Evolutionary conservation across 2,329 filamentous ascomycete species (phyloP), one percentile per base, ranked within the genome.

Genomic region (Xylaria multiplex): DNA sequence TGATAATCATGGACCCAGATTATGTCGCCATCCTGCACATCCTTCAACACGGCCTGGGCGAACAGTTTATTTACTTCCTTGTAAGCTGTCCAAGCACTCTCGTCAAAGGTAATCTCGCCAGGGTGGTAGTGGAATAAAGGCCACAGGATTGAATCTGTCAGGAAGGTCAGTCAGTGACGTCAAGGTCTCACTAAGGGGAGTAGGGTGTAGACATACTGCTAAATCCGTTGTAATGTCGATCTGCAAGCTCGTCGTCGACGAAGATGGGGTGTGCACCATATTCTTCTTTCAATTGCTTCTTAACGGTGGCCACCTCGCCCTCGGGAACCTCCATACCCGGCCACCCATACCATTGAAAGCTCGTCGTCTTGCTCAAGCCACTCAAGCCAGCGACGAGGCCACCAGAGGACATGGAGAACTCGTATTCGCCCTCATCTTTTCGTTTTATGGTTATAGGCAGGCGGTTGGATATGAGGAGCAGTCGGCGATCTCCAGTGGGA

Each of bases 1-100:
- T 99, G 96, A 81, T 98, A 99, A 80, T 99, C 96, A 79, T 99
- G 96, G 6, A 99, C 93, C 96, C 96, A 99, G 74, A 99, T 91
- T 74, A 97, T 82, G 79, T 99, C 96, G 62, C 93, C 94, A 77
- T 98, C 95, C 78, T 94, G 88, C 11, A 97, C 92, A 74, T 97
- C 92, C 73, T 91, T 90, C 62, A 91, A 89, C 71, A 99, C 91
- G 14, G 91, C 90, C 81, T 95, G 90, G 65, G 96, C 95, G 76
- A 98, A 99, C 7, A 97, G 85, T 54, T 91, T 88, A 81, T 98
- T 99, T 71, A 96, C 95, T 77, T 97, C 92, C 75, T 90, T 90
- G 83, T 98, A 98, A 59, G 93, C 95, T 27, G 90, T 86, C 96
- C 96, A 99, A 3, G 93, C 92, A 48, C 90, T 91, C 81, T 98